Conservation (phyloP, 805 yeast species). For the Suhomyces tanzawaensis region DNA sequence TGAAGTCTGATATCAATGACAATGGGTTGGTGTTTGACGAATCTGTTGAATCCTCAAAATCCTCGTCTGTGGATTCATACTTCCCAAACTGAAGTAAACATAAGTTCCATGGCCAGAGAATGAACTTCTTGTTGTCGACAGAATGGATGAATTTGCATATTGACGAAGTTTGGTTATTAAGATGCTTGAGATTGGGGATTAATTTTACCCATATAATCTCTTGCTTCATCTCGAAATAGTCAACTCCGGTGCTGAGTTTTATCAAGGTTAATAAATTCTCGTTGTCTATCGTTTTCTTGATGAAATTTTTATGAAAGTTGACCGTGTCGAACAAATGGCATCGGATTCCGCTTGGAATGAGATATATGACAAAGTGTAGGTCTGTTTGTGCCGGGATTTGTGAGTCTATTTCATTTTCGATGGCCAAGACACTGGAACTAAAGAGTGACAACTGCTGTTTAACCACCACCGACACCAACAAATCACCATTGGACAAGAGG, state of each 20-base stretch:
- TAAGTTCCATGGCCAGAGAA: slow-evolving; percentile 71
- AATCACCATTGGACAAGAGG: slow-evolving; percentile 37
- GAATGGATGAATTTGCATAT: slow-evolving; percentile 56
- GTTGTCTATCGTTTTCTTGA: slow-evolving; percentile 18
- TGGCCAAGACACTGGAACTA: slow-evolving; percentile 20
- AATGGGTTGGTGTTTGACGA: slow-evolving; percentile 24
- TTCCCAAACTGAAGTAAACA: slow-evolving; percentile 57
- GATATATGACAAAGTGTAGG: slow-evolving; percentile 34
- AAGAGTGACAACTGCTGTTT: slow-evolving; percentile 25
- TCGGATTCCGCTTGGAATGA: slow-evolving; percentile 42
- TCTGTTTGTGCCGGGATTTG: slow-evolving; percentile 6
- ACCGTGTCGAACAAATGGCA: slow-evolving; percentile 40
- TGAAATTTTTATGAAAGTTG: slow-evolving; percentile 18
- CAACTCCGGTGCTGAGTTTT: slow-evolving; percentile 35
- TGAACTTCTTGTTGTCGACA: slow-evolving; percentile 52
- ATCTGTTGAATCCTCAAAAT: neutral
- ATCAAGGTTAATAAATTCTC: slow-evolving; percentile 31
- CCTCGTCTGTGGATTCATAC: slow-evolving; percentile 12
- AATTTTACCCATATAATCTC: slow-evolving; percentile 59
- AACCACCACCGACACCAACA: slow-evolving; percentile 30
- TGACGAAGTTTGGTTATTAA: slow-evolving; percentile 65
- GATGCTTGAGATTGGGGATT: slow-evolving; percentile 64
- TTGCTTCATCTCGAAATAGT: slow-evolving; percentile 14
- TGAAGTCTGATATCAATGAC: slow-evolving; percentile 33
- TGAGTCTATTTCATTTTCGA: neutral